Evolutionary conservation across 495 filamentous ascomycete genomes (phyloP).

Genomic region (Cladorrhinum samala): DNA sequence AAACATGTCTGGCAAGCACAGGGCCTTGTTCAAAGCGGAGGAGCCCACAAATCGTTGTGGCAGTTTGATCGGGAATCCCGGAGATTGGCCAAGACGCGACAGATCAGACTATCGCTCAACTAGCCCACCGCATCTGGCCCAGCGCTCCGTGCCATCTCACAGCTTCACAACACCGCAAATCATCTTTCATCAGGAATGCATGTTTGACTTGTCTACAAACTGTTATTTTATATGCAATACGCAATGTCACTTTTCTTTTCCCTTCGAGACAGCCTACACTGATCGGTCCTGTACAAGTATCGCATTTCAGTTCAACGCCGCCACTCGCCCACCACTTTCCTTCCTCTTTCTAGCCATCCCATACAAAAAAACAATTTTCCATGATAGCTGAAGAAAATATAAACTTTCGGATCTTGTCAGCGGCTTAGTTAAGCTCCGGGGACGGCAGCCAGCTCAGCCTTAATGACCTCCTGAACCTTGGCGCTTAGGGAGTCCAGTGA

Average conservation of each 20-base stretch:
- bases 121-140: neutral
- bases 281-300: neutral
- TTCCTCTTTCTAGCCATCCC: no score
- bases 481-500: slow-evolving; percentile 49
- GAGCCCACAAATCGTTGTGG: no score
- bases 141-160: neutral
- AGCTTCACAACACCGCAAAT: neutral
- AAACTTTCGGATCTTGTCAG: no score
- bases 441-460: slow-evolving; percentile 57
- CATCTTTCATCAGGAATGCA: neutral
- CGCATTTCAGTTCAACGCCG: neutral
- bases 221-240: neutral
- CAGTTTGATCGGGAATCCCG: slow-evolving; percentile 1
- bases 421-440: slow-evolving; percentile 7
- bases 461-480: slow-evolving; percentile 59
- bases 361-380: no score
- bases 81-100: neutral
- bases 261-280: neutral
- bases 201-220: neutral
- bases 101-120: neutral
- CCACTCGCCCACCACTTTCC: no score
- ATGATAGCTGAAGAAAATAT: no score
- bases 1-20: no score
- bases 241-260: neutral
- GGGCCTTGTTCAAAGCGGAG: no score